These are phyloP conservation scores for Trichoderma gracile DNA, from an alignment of 2,329 filamentous ascomycete genomes.

Conservation along the genomic window DNA sequence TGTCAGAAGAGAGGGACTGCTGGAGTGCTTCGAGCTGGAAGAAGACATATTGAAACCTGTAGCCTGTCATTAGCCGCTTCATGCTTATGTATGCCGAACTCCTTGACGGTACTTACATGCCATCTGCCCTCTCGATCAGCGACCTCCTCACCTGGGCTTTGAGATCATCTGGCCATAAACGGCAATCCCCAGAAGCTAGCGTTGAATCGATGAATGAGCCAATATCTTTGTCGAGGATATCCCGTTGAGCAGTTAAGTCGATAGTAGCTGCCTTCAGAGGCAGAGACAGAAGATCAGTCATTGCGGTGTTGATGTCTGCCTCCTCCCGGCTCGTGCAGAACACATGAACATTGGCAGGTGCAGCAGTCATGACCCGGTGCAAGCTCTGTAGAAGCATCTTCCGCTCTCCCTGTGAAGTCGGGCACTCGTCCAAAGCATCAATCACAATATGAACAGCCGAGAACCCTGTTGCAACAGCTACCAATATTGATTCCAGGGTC, in stretches of 20 bases:
- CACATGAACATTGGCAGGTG: neutral
- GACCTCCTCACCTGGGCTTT: neutral
- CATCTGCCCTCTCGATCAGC: constrained; percentile 11
- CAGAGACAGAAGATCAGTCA: neutral
- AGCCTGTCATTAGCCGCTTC: neutral
- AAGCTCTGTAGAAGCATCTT: neutral
- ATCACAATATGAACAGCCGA: neutral
- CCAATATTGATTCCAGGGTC: neutral
- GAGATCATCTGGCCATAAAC: neutral
- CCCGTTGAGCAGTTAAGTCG: neutral
- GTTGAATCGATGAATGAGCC: constrained; percentile 8
- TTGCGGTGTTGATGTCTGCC: neutral
- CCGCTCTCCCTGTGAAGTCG: neutral
- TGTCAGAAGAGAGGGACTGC: neutral
- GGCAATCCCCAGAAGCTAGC: neutral
- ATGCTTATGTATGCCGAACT: neutral
- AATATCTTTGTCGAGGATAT: neutral
- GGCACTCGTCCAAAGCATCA: neutral
- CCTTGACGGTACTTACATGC: neutral
- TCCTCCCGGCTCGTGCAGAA: neutral
- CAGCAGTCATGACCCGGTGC: neutral
- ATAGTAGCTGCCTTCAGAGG: neutral
- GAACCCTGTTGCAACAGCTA: neutral
- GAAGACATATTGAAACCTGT: constrained; percentile 19
- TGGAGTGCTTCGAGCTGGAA: constrained; percentile 3